Evolutionary conservation across 106 monocot genomes (phyloP), one percentile per base, ranked within the genome.

Genomic region (Platanthera zijinensis): DNA sequence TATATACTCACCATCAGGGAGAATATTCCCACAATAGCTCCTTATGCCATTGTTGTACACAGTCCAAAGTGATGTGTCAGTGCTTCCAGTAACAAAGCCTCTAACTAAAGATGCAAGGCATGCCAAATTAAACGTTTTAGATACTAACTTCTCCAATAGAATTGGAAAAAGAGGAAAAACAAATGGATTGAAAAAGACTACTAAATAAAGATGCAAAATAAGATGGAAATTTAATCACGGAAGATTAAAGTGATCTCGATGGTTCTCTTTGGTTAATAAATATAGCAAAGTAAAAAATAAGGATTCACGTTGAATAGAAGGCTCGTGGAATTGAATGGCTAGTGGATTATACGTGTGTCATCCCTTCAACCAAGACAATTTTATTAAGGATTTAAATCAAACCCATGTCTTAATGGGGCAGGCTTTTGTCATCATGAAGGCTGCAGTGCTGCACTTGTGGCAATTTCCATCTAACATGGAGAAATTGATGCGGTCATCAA

Each of bases 1-100:
- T 18, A 57, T 74, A 59, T 13, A 73, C 39, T 21, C 85, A 96
- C 96, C 96, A 67, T 94, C 85, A 74, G 89, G 86, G 76, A 99
- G 91, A 50, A 70, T 48, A 81, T 94, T 99, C 52, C 96, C 96
- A 84, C 96, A 97, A 74, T 93, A 97, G 54, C 83, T 78, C 80
- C 93, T 89, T 71, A 80, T 52, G 75, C 93, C 96, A 9, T 87
- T 91, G 71, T 78, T 93, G 77, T 97, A 97, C 52, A 97, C 96
- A 14, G 91, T 97, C 96, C 96, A 97, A 22, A 97, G 66, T 77
- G 96, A 96, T 61, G 96, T 96, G 64, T 97, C 96, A 14, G 96
- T 97, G 83, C 87, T 93, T 6, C 96, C 96, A 74, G 96, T 93
- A 17, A 97, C 89, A 88, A 81, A 97, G 63, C 93, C 96, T 80